Base-by-base conservation (phyloP, 352 stramenopile species). In the Pythium rishiriense region DNA sequence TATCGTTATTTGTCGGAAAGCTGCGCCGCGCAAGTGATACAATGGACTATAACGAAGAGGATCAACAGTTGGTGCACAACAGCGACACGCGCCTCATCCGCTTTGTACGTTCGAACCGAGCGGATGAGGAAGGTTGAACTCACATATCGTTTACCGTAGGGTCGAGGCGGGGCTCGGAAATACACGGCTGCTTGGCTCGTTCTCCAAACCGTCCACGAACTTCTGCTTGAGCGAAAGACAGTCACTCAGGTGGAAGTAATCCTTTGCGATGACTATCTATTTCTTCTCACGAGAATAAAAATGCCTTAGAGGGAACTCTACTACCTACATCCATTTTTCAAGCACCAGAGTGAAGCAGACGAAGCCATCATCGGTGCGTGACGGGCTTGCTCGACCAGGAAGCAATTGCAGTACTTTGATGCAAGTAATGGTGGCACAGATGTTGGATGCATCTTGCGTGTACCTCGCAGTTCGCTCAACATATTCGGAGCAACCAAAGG, bases 321-420 rank as follows among this genome's bases (percentile, higher is more conserved):
- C 66, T 95, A 95, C 52, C 45, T 95, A 33, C 85, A 95, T 55
- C 73, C 85, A 22, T 95, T 95, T 29, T 95, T 95, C 53, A 88
- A 87, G 61, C 73, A 58, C 1, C 87, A 95, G 63, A 75, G 66
- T 45, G 85, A 94, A 79, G 87, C 87, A 8, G 85, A 95, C 24
- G 83, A 94, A 76, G 81, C 85, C 22, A 94, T 95, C 31, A 72
- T 95, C 33, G 87, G 87, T 94, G 52, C 8, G 24, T 48, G 6
- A 9, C 2, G 24, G 11, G 33, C 24, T 21, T 21, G 24, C 5
- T 10, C 31, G 10, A 35, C 31, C 5, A 35, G 31, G 31, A 5
- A 5, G 31, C 31, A 10, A 35, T 35, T 35, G 10, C 10, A n/a
- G 21, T 25, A 28, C 8, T 10, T 25, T 29, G 17, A 22, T 49